A percentile compares a stretch with the other conserved stretches of the same genome.
phyloP scores from a whole-genome alignment of 257 asterid genomes.

The Catharanthus roseus region DNA sequence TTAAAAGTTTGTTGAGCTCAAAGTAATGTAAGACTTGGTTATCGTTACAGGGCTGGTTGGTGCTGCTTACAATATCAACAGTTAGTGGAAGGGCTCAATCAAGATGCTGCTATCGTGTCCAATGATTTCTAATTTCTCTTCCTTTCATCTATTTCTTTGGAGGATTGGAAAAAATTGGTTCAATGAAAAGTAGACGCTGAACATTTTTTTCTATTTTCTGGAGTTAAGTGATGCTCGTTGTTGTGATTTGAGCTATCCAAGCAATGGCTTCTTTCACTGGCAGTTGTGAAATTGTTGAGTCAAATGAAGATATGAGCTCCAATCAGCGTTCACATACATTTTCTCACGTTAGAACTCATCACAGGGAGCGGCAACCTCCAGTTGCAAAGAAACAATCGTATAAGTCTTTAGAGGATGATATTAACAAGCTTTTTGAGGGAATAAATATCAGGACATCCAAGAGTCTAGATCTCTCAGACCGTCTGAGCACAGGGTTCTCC shows the following conservation, averaged over 20 bases:
- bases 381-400: slow-evolving; percentile 30
- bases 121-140: background rate
- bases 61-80: background rate
- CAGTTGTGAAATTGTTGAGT: slow-evolving; percentile 67
- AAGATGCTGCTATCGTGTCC: background rate
- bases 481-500: slow-evolving; percentile 17
- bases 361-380: slow-evolving; percentile 38
- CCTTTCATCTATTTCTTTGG: background rate
- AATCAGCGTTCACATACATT: slow-evolving; percentile 18
- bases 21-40: slow-evolving; percentile 1
- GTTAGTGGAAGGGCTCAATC: background rate
- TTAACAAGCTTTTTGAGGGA: slow-evolving; percentile 46
- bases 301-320: slow-evolving; percentile 38
- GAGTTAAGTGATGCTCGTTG: slow-evolving; percentile 5
- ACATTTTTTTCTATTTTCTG: slow-evolving; percentile 1
- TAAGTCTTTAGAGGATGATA: slow-evolving; percentile 35
- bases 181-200: background rate
- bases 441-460: slow-evolving; percentile 36
- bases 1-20: slow-evolving; percentile 1
- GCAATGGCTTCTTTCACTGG: slow-evolving; percentile 57
- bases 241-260: slow-evolving; percentile 9
- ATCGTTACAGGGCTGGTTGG: slow-evolving; percentile 6
- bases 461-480: slow-evolving; percentile 46
- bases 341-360: slow-evolving; percentile 20
- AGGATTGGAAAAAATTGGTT: background rate